Percentiles rank a stretch among this genome's conserved stretches.
Evolutionary conservation across 306 rosid genomes (phyloP).

Genomic region (Alnus glutinosa): DNA sequence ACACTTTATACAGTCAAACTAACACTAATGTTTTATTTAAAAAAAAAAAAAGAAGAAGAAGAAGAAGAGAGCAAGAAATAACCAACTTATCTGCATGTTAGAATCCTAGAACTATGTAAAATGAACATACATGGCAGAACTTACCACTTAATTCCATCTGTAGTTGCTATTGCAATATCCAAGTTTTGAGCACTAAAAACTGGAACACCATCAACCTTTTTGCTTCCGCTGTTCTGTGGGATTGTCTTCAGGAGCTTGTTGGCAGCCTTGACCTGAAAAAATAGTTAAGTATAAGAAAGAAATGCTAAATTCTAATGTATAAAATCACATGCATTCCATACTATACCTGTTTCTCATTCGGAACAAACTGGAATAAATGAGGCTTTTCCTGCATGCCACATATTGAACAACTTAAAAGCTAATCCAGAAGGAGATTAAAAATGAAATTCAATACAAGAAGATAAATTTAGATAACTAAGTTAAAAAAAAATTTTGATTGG

Average conservation of each 20-base stretch:
- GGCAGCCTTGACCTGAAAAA: conserved; percentile 82
- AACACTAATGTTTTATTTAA: not conserved
- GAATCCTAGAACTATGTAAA: conserved; percentile 10
- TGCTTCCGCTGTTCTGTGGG: conserved; percentile 51
- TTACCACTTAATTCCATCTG: conserved; percentile 86
- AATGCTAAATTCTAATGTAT: not conserved
- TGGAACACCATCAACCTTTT: conserved; percentile 91
- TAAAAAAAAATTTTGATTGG: not conserved
- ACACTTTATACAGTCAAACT: not conserved
- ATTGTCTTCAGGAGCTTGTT: conserved; percentile 75
- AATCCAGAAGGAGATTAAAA: conserved; percentile 5
- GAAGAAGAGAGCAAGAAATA: not conserved
- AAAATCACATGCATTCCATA: conserved; percentile 1
- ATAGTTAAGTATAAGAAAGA: conserved; percentile 5
- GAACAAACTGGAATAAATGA: conserved; percentile 88
- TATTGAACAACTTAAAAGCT: conserved; percentile 9
- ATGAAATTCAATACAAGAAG: not conserved
- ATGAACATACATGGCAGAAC: conserved; percentile 30
- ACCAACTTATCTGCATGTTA: too few species aligned
- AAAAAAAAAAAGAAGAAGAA: not conserved
- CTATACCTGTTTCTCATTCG: conserved; percentile 94
- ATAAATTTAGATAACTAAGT: not conserved
- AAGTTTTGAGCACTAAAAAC: conserved; percentile 94
- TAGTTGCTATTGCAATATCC: conserved; percentile 93
- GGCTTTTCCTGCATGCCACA: conserved; percentile 83